These are phyloP conservation scores for Colletotrichum shisoi DNA, from an alignment of 2,329 filamentous ascomycete genomes.

Conservation along the genomic window DNA sequence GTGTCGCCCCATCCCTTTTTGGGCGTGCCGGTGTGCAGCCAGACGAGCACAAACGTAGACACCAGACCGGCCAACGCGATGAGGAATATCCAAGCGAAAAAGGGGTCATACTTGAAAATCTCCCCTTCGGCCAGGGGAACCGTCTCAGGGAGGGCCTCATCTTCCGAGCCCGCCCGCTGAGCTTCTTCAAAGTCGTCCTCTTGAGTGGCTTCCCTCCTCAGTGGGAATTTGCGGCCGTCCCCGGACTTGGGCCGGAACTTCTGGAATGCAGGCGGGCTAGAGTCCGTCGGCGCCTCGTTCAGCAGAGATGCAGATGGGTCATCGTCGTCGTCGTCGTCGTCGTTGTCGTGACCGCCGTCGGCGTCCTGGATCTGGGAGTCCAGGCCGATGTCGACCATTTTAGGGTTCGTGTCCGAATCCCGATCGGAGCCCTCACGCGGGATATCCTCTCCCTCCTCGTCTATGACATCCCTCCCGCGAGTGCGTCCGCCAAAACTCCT, in stretches of 20 bases:
- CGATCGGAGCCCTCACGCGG: constrained; percentile 47
- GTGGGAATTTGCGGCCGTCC: constrained; percentile 50
- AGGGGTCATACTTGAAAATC: constrained; percentile 82
- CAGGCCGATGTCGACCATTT: constrained; percentile 87
- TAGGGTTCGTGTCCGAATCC: constrained; percentile 50
- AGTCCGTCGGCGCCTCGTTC: constrained; percentile 61
- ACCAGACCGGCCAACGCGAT: constrained; percentile 85
- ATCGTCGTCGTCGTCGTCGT: constrained; percentile 56
- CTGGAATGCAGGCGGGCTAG: constrained; percentile 69
- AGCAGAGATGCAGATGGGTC: constrained; percentile 69
- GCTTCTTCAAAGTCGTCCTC: constrained; percentile 59
- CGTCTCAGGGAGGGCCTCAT: constrained; percentile 51
- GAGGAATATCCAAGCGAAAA: constrained; percentile 90
- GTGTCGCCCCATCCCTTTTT: constrained; percentile 86
- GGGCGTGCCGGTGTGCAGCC: constrained; percentile 82
- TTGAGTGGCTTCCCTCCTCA: constrained; percentile 54
- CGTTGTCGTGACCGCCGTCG: constrained; percentile 60
- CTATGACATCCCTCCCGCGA: constrained; percentile 46
- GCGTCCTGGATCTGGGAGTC: constrained; percentile 68
- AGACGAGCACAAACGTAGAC: constrained; percentile 87
- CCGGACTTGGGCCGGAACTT: constrained; percentile 58
- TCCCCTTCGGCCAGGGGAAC: constrained; percentile 69
- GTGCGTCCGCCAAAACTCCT: constrained; percentile 49
- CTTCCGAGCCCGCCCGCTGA: constrained; percentile 51
- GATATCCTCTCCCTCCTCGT: constrained; percentile 56